phyloP scores from a whole-genome alignment of 2,329 filamentous ascomycete genomes.

The Malbranchea cinnamomea region DNA sequence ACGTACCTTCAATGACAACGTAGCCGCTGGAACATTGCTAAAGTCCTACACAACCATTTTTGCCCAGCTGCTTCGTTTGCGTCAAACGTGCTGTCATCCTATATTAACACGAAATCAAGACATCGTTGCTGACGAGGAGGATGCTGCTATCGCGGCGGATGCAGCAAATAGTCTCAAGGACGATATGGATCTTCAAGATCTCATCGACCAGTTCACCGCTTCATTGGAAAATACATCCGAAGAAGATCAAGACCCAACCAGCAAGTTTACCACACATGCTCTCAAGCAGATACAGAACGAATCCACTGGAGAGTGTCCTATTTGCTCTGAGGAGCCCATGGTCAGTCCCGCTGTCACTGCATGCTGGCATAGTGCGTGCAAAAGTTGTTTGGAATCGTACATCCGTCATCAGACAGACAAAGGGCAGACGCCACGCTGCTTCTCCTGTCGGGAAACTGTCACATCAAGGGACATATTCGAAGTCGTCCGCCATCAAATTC shows the following conservation, averaged over 20 bases:
- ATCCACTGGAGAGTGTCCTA: constrained; percentile 75
- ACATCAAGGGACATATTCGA: constrained; percentile 80
- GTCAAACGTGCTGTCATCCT: constrained; percentile 90
- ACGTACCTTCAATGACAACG: constrained; percentile 67
- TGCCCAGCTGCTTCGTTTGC: constrained; percentile 81
- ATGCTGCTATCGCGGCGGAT: constrained; percentile 63
- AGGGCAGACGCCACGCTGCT: constrained; percentile 63
- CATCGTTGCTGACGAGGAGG: constrained; percentile 74
- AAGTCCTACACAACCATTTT: constrained; percentile 97
- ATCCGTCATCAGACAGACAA: constrained; percentile 76
- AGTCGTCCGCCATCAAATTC: constrained; percentile 54
- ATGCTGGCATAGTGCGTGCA: constrained; percentile 96
- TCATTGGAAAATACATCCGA: constrained; percentile 41
- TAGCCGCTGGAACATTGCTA: constrained; percentile 82
- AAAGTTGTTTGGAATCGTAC: constrained; percentile 77
- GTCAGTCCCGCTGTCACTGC: constrained; percentile 84
- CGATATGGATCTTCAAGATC: constrained; percentile 83
- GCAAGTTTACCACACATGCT: constrained; percentile 71
- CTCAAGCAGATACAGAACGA: constrained; percentile 85
- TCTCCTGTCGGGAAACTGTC: constrained; percentile 75
- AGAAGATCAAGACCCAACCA: constrained; percentile 41
- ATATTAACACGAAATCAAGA: constrained; percentile 73
- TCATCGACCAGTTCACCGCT: constrained; percentile 72
- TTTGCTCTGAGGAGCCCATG: constrained; percentile 94
- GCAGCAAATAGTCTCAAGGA: constrained; percentile 69